Evolutionary conservation across 225 moss, liverwort and hornwort genomes (phyloP), one percentile per base, ranked within the genome.

Genomic region (Polytrichum commune): DNA sequence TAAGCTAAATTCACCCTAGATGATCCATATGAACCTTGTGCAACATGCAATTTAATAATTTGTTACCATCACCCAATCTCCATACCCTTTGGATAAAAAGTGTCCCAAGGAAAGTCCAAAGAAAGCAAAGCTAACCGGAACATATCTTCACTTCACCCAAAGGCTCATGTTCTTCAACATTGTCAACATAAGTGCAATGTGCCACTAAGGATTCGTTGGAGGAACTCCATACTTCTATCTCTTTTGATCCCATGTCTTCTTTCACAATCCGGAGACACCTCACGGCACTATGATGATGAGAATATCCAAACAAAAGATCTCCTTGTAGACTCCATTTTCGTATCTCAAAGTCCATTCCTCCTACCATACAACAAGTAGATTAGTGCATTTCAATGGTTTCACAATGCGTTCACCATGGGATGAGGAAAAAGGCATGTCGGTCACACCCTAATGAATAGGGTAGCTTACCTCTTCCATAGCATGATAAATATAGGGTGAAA

Each of bases 301-400:
- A 78, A 73, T 88, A 90, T 22, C 80, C 65, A 69, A 76, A 82
- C 27, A 90, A 66, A 64, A 73, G 61, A 6, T 69, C 67, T 29
- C 90, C 88, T 63, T 81, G 76, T 18, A 90, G 53, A 71, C 73
- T 77, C 90, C 86, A 90, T 53, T 88, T 88, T 66, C 84, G 84
- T 29, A 93, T 86, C 54, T 64, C 55, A 76, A 89, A 93, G 58
- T 90, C 83, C 69, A 62, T 84, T 55, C 92, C 88, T 18, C 84
- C 90, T 90, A 72, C 1, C 35, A 38, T 2, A 9, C 0, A 38
- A 38, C 35, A 38, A 38, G 35, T 10, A 38, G 35, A 38, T 38
- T 38, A 9, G 35, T 10, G 35, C 35, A 38, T 10, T 10, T 38
- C 3, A 38, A 8, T 8, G 6, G 7, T 33, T 33, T 33, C 30